These are phyloP conservation scores for Coemansia sp. DNA, from an alignment of 192 early-diverging fungal genomes.

Conservation along the genomic window DNA sequence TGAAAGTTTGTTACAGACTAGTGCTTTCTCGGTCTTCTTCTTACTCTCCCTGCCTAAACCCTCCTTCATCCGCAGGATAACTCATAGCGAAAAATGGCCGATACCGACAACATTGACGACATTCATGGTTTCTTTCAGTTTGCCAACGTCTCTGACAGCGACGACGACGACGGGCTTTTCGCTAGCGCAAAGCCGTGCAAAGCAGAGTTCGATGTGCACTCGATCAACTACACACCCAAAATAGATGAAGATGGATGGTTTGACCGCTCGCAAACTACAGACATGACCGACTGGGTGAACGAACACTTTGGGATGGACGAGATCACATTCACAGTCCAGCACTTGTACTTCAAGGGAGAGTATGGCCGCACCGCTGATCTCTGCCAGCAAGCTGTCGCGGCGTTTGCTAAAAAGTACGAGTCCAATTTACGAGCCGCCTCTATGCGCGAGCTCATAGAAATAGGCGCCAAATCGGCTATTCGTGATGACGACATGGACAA, in stretches of 20 bases:
- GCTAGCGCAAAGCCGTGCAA: conserved; percentile 22
- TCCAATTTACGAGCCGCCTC: conserved; percentile 9
- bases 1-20: neutral
- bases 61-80: neutral
- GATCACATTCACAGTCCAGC: conserved; percentile 37
- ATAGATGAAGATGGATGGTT: conserved; percentile 48
- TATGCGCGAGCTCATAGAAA: conserved; percentile 43
- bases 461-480: conserved; percentile 35
- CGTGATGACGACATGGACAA: conserved; percentile 5
- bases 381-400: conserved; percentile 18
- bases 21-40: neutral
- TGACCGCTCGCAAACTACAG: conserved; percentile 7
- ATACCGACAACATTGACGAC: conserved; percentile 19
- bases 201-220: conserved; percentile 21
- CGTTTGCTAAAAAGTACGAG: conserved; percentile 2
- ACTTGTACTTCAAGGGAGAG: conserved; percentile 26
- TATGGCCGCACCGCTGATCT: conserved; percentile 9
- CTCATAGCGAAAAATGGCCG: conserved; percentile 14
- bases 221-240: conserved; percentile 32
- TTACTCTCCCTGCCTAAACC: neutral
- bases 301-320: conserved; percentile 30
- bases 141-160: conserved; percentile 38
- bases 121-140: conserved; percentile 53
- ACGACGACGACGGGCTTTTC: conserved; percentile 34
- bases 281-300: conserved; percentile 14